phyloP scores from a whole-genome alignment of 2,329 filamentous ascomycete species.

The Cylindrodendrum hubeiense region DNA sequence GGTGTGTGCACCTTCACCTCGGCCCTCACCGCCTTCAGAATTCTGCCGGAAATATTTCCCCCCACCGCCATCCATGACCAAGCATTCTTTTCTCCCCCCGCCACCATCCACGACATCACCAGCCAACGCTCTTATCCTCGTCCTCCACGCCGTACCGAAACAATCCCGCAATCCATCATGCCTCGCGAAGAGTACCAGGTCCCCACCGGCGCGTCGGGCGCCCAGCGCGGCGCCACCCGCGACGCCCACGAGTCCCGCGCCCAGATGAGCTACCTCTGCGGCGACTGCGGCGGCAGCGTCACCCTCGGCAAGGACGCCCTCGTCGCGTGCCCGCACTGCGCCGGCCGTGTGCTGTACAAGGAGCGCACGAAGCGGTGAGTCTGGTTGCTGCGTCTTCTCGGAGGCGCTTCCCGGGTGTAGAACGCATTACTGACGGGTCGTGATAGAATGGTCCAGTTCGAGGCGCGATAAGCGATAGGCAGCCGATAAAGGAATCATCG shows the following conservation, averaged over 20 bases:
- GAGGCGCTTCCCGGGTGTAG: not conserved
- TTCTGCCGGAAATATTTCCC: slow-evolving; percentile 43
- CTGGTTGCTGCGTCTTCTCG: not conserved
- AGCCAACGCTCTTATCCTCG: not conserved
- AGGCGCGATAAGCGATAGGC: slow-evolving; percentile 76
- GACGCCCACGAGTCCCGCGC: slow-evolving; percentile 53
- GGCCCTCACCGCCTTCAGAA: slow-evolving; percentile 36
- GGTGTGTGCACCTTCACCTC: too few species aligned
- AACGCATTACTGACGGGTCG: slow-evolving; percentile 18
- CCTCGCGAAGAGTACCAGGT: slow-evolving; percentile 85
- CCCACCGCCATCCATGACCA: slow-evolving; percentile 41
- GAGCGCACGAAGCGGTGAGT: slow-evolving; percentile 94
- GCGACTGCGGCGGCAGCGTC: slow-evolving; percentile 58
- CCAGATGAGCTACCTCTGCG: slow-evolving; percentile 56
- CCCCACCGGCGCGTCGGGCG: slow-evolving; percentile 65
- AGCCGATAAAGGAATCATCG: not conserved
- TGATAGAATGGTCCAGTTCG: slow-evolving; percentile 95
- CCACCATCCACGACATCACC: slow-evolving; percentile 16
- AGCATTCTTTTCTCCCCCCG: slow-evolving; percentile 36
- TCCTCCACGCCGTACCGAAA: not conserved
- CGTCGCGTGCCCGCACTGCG: slow-evolving; percentile 71
- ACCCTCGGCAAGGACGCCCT: slow-evolving; percentile 62
- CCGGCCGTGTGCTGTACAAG: slow-evolving; percentile 96
- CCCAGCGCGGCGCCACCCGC: slow-evolving; percentile 57
- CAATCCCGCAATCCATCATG: slow-evolving; percentile 53